phyloP scores from a whole-genome alignment of 2,329 filamentous ascomycete genomes.

The Pseudogymnoascus destructans region DNA sequence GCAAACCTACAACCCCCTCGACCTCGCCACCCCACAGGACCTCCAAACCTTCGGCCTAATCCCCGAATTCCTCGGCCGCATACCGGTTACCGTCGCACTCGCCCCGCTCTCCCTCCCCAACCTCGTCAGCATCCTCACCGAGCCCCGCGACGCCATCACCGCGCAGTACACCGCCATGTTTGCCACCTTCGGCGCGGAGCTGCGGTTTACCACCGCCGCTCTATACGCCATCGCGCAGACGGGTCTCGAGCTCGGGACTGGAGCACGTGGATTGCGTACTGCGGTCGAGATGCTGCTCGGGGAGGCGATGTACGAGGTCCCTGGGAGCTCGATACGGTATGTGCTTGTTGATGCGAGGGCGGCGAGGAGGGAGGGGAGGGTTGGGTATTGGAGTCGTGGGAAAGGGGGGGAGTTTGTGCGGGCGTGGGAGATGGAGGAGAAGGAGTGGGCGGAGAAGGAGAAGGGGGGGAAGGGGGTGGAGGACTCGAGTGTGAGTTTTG shows the following conservation, averaged over 20 bases:
- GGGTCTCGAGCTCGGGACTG: constrained; percentile 56
- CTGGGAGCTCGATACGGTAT: constrained; percentile 47
- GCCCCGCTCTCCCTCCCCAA: constrained; percentile 55
- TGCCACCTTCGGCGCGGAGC: constrained; percentile 55
- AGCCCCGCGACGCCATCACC: constrained; percentile 78
- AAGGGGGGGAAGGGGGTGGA: constrained; percentile 3
- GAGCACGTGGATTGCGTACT: constrained; percentile 65
- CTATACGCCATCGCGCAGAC: constrained; percentile 64
- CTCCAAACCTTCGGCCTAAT: constrained; percentile 83
- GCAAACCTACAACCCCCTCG: constrained; percentile 35
- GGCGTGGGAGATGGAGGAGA: constrained; percentile 51
- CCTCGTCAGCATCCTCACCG: constrained; percentile 78
- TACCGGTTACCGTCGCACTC: constrained; percentile 80
- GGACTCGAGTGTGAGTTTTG: constrained; percentile 17
- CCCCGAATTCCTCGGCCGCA: constrained; percentile 86
- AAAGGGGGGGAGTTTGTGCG: constrained; percentile 57
- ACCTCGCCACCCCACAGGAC: constrained; percentile 62
- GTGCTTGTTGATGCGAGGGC: constrained; percentile 56
- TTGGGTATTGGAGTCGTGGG: constrained; percentile 54
- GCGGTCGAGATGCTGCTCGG: constrained; percentile 68
- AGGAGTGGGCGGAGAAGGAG: constrained; percentile 17
- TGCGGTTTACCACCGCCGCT: constrained; percentile 72
- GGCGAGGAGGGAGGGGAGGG: constrained; percentile 47
- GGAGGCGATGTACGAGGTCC: constrained; percentile 72
- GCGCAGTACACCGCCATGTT: constrained; percentile 85